Percentiles rank a stretch among this genome's conserved stretches.
These are phyloP conservation scores for Rhododendron ferrugineum DNA, from an alignment of 148 eudicot genomes.

Conservation along the genomic window DNA sequence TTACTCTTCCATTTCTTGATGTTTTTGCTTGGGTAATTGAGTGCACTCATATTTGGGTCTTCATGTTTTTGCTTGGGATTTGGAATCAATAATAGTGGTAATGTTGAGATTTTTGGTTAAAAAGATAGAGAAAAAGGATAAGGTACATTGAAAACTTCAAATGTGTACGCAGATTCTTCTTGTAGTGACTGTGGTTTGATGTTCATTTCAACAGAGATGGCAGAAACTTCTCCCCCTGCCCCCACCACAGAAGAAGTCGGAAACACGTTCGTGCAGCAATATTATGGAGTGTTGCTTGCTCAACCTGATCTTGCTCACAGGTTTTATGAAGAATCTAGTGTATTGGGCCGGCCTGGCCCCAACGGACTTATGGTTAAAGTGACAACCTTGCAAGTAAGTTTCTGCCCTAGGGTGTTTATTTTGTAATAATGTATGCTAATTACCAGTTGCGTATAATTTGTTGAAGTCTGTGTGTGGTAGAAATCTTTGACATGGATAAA, in stretches of 20 bases:
- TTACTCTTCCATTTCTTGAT: neutral
- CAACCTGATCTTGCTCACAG: slow-evolving; percentile 38
- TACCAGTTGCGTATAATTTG: neutral
- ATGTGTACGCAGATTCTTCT: neutral
- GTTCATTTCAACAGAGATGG: slow-evolving; percentile 44
- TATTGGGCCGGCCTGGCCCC: slow-evolving; percentile 40
- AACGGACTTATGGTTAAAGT: slow-evolving; percentile 36
- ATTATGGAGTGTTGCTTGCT: slow-evolving; percentile 32
- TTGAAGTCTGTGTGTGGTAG: neutral
- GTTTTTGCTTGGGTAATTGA: neutral
- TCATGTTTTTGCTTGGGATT: neutral
- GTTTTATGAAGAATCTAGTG: slow-evolving; percentile 55
- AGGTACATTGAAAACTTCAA: neutral
- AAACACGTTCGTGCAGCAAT: slow-evolving; percentile 44
- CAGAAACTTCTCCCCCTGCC: slow-evolving; percentile 14
- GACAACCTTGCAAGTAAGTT: slow-evolving; percentile 44
- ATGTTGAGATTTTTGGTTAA: neutral
- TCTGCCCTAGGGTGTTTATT: neutral
- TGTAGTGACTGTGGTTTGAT: neutral
- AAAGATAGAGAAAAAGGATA: neutral
- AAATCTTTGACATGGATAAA: neutral
- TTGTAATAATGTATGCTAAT: too few species aligned
- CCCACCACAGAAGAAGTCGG: slow-evolving; percentile 36
- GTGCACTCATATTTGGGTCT: neutral
- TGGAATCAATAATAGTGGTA: neutral